phyloP scores from a whole-genome alignment of 1,139 yeast genomes.

The Chernovozyma aurita region DNA sequence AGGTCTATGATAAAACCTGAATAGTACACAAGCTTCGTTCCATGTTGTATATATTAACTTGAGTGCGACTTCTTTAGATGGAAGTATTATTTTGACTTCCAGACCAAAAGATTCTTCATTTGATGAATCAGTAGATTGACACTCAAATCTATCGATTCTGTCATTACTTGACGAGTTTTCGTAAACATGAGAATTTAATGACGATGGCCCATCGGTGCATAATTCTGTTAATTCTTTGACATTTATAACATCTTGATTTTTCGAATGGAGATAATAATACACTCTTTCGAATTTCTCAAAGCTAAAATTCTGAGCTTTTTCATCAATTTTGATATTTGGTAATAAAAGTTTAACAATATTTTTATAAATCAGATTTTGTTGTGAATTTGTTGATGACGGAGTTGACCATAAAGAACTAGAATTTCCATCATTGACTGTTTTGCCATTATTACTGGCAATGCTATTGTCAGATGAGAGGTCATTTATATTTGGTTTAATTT shows the following conservation, averaged over 20 bases:
- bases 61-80: conserved; percentile 69
- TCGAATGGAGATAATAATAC: conserved; percentile 19
- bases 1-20: conserved; percentile 83
- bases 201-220: conserved; percentile 20
- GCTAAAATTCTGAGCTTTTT: conserved; percentile 27
- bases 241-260: conserved; percentile 12
- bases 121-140: conserved; percentile 16
- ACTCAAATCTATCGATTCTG: conserved; percentile 8
- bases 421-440: neutral
- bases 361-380: conserved; percentile 16
- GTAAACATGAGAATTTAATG: conserved; percentile 4
- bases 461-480: neutral
- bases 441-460: neutral
- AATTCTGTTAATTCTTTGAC: conserved; percentile 22
- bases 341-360: conserved; percentile 37
- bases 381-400: conserved; percentile 13
- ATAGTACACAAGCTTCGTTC: conserved; percentile 81
- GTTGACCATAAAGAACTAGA: neutral
- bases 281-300: conserved; percentile 29
- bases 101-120: conserved; percentile 19
- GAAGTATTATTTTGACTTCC: conserved; percentile 66
- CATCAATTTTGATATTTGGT: conserved; percentile 45
- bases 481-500: neutral
- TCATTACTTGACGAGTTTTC: conserved; percentile 6
- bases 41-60: conserved; percentile 73